Percentiles rank a stretch among this genome's conserved stretches.
These are phyloP conservation scores for Tubosaeta brunneosetosa DNA, from an alignment of 768 basidiomycete species.

Conservation along the genomic window DNA sequence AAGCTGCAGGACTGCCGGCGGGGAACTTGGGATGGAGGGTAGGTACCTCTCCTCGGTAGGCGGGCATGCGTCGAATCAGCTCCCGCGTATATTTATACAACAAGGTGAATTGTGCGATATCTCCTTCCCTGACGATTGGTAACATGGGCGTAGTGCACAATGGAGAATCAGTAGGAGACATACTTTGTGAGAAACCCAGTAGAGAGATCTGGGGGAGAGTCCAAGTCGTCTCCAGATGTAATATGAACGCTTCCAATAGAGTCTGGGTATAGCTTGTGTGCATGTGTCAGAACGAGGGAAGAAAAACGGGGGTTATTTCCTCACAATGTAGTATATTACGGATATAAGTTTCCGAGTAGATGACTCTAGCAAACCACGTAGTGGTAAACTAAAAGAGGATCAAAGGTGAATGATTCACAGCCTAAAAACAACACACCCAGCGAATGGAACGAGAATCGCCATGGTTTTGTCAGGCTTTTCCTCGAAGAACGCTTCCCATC, in stretches of 20 bases:
- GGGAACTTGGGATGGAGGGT: constrained; percentile 24
- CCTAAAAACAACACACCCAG: constrained; percentile 29
- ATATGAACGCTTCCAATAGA: constrained; percentile 47
- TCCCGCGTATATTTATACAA: constrained; percentile 53
- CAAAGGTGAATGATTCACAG: neutral
- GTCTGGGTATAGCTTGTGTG: constrained; percentile 36
- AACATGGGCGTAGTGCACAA: neutral
- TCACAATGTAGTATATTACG: neutral
- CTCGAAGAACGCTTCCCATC: constrained; percentile 19
- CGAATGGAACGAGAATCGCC: constrained; percentile 31
- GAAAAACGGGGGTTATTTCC: neutral
- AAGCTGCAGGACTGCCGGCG: constrained; percentile 22
- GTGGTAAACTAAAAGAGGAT: constrained; percentile 11
- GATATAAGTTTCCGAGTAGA: neutral
- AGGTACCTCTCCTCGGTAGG: constrained; percentile 11
- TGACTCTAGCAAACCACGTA: neutral
- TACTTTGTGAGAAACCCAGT: constrained; percentile 43
- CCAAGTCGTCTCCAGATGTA: constrained; percentile 35
- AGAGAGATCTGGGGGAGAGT: constrained; percentile 41
- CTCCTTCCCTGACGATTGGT: constrained; percentile 19
- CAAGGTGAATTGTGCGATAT: constrained; percentile 46
- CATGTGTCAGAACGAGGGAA: neutral
- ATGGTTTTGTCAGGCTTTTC: constrained; percentile 28
- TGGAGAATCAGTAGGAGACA: constrained; percentile 4
- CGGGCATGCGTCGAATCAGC: constrained; percentile 47